A percentile compares a stretch with the other conserved stretches of the same genome.
phyloP scores from a whole-genome alignment of 495 filamentous ascomycete species.

The Chaetomium cochliodes region DNA sequence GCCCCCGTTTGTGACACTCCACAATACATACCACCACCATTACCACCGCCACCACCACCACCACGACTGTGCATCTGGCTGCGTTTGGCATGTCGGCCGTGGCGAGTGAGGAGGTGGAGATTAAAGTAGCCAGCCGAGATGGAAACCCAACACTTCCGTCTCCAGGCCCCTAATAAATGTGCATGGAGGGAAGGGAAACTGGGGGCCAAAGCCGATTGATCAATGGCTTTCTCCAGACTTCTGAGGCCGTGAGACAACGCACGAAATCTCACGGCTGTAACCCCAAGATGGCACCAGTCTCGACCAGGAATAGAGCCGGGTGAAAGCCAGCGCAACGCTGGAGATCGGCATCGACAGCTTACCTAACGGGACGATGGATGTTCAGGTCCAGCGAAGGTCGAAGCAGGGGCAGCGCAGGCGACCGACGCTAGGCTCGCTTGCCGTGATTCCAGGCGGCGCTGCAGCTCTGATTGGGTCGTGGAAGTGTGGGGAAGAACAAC shows the following conservation, averaged over 20 bases:
- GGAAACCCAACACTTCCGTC: neutral
- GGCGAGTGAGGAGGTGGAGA: neutral
- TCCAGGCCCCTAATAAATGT: too few relatives aligned
- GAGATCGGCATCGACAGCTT: conserved; percentile 4
- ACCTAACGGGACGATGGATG: neutral
- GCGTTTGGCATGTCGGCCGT: conserved; percentile 11
- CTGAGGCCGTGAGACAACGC: neutral
- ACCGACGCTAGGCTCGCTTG: conserved; percentile 32
- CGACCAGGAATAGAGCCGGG: conserved; percentile 6
- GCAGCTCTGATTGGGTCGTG: conserved; percentile 29
- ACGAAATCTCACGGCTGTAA: conserved; percentile 19
- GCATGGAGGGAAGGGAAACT: too few relatives aligned
- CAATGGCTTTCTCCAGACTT: conserved; percentile 10
- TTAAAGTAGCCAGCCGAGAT: neutral
- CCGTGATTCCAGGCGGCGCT: conserved; percentile 32
- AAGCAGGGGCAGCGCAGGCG: conserved; percentile 15
- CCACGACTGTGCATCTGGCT: conserved; percentile 9
- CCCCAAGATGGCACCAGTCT: conserved; percentile 6
- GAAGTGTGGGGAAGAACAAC: conserved; percentile 30
- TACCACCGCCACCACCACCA: neutral
- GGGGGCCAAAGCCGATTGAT: conserved; percentile 5
- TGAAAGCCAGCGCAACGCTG: neutral
- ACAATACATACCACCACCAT: too few relatives aligned
- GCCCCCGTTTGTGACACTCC: too few relatives aligned
- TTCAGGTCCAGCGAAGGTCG: too few relatives aligned